These are phyloP conservation scores for Daldinia sp. DNA, from an alignment of 2,329 filamentous ascomycete species.

Conservation along the genomic window DNA sequence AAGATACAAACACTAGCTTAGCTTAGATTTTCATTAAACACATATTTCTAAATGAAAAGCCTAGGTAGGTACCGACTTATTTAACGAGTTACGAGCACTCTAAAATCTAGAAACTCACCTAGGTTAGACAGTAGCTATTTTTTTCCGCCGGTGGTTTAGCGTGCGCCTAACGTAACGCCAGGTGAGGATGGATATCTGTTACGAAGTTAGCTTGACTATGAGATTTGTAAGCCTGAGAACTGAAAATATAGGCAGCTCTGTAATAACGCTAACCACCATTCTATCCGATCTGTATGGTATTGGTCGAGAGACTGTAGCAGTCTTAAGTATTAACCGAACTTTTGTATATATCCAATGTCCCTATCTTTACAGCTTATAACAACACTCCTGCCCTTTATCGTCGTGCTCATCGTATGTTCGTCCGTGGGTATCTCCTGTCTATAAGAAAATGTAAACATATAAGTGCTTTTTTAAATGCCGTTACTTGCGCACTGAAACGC, in stretches of 20 bases:
- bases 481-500: slow-evolving; percentile 80
- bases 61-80: no score
- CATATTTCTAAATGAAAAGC: no score
- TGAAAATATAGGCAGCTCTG: background rate
- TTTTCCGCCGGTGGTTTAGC: background rate
- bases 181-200: background rate
- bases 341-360: slow-evolving; percentile 12
- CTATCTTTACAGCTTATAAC: slow-evolving; percentile 9
- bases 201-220: background rate
- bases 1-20: no score
- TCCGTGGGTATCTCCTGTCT: slow-evolving; percentile 38
- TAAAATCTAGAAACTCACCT: background rate
- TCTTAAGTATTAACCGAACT: background rate
- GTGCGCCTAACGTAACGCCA: background rate
- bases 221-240: background rate
- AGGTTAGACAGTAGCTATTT: background rate
- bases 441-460: slow-evolving; percentile 28
- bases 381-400: slow-evolving; percentile 7
- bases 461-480: slow-evolving; percentile 56
- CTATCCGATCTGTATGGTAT: background rate
- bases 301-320: background rate
- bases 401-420: slow-evolving; percentile 17
- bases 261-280: background rate
- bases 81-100: no score
- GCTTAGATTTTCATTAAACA: no score